These are phyloP conservation scores for Clarireedia homoeocarpa DNA, from an alignment of 2,329 filamentous ascomycete species.

Conservation along the genomic window DNA sequence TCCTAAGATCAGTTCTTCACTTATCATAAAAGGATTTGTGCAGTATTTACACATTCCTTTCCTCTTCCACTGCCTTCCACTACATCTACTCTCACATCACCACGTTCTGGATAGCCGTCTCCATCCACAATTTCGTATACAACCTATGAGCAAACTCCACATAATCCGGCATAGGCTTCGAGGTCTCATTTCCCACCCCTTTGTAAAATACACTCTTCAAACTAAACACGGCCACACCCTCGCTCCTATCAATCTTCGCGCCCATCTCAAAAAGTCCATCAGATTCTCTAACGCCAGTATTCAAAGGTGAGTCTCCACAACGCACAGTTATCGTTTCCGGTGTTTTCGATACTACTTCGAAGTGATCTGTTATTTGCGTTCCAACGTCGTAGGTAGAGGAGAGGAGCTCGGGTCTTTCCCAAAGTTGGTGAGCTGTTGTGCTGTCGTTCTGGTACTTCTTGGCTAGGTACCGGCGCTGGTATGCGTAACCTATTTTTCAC, in stretches of 20 bases:
- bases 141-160: constrained; percentile 44
- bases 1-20: too few relatives aligned
- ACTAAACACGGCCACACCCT: constrained; percentile 54
- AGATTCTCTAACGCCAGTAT: constrained; percentile 44
- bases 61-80: not conserved
- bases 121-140: constrained; percentile 50
- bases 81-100: constrained; percentile 8
- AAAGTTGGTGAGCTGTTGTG: constrained; percentile 52
- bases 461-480: constrained; percentile 50
- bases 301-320: constrained; percentile 57
- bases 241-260: constrained; percentile 51
- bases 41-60: not conserved
- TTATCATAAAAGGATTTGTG: too few relatives aligned
- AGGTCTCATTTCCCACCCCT: constrained; percentile 36
- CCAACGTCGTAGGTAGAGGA: constrained; percentile 52
- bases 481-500: constrained; percentile 36
- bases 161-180: constrained; percentile 37
- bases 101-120: constrained; percentile 36
- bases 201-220: constrained; percentile 58
- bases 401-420: constrained; percentile 47
- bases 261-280: constrained; percentile 62
- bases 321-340: constrained; percentile 52
- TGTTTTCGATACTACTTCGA: constrained; percentile 61
- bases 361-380: constrained; percentile 61
- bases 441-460: constrained; percentile 48